Evolutionary conservation across 495 filamentous ascomycete genomes (phyloP).

Genomic region (Choiromyces venosus): DNA sequence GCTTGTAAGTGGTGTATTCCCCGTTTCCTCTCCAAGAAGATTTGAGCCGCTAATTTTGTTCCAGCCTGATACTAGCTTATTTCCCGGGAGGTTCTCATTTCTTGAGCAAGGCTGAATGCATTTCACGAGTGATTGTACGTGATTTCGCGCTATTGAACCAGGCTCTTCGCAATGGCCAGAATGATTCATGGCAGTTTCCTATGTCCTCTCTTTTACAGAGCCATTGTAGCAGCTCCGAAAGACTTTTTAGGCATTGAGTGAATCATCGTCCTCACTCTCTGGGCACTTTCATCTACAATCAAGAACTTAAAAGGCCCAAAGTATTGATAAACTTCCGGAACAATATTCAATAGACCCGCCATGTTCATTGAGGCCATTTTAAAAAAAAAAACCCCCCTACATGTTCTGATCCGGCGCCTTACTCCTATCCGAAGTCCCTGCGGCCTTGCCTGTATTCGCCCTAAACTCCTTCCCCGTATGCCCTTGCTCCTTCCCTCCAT

Average conservation of each 20-base stretch:
- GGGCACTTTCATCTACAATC: not conserved
- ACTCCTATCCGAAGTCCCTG: not conserved
- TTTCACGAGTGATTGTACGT: not conserved
- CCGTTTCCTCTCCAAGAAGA: not conserved
- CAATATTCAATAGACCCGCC: not conserved
- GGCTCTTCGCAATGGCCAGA: not conserved
- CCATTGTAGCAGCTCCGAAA: not conserved
- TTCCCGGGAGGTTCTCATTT: not conserved
- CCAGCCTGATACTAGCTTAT: not conserved
- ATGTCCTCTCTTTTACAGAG: not conserved
- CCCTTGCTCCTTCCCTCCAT: slow-evolving; percentile 15
- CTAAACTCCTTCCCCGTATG: slow-evolving; percentile 11
- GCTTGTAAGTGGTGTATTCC: not conserved
- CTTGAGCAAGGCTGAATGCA: not conserved
- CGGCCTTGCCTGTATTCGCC: not conserved
- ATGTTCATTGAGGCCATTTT: not conserved
- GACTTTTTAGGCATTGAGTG: not conserved
- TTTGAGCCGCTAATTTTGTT: not conserved
- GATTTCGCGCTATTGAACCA: not conserved
- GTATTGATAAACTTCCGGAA: not conserved
- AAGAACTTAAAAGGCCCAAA: not conserved
- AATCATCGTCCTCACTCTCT: not conserved
- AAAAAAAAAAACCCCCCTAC: not conserved
- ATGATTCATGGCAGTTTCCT: not conserved
- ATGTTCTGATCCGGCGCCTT: not conserved